Percentiles rank a stretch among this genome's conserved stretches.
phyloP scores from a whole-genome alignment of 2,329 filamentous ascomycete species.

The Sphaerulina populicola region DNA sequence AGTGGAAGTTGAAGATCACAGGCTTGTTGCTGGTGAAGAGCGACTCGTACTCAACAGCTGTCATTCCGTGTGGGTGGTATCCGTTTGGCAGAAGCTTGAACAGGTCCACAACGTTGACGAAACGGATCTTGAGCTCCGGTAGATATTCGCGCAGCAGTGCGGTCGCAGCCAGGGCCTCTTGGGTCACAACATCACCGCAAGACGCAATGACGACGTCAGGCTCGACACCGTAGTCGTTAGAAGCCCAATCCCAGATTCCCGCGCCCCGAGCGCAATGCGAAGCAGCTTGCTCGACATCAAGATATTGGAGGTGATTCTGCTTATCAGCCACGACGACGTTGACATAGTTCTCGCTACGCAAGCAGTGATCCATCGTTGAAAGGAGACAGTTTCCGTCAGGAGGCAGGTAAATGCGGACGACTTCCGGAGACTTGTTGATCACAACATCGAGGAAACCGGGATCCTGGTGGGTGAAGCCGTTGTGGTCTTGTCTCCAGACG shows the following conservation, averaged over 20 bases:
- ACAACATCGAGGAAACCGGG: slow-evolving; percentile 73
- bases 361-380: slow-evolving; percentile 67
- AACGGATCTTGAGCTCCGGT: slow-evolving; percentile 65
- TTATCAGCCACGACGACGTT: slow-evolving; percentile 76
- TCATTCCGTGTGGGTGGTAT: slow-evolving; percentile 66
- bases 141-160: slow-evolving; percentile 64
- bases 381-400: slow-evolving; percentile 72
- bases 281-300: slow-evolving; percentile 64
- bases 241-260: slow-evolving; percentile 70
- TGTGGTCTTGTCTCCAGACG: slow-evolving; percentile 76
- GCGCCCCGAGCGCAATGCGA: slow-evolving; percentile 70
- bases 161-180: slow-evolving; percentile 66
- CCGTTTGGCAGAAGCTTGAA: slow-evolving; percentile 66
- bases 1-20: slow-evolving; percentile 77
- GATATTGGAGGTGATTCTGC: slow-evolving; percentile 67
- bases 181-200: slow-evolving; percentile 65
- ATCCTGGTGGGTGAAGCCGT: slow-evolving; percentile 75
- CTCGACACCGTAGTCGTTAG: slow-evolving; percentile 58
- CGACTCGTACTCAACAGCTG: slow-evolving; percentile 56
- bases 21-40: slow-evolving; percentile 66
- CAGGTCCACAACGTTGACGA: slow-evolving; percentile 71
- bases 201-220: slow-evolving; percentile 70
- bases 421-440: slow-evolving; percentile 70
- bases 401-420: slow-evolving; percentile 72
- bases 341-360: slow-evolving; percentile 67